Conservation (phyloP, 2,329 filamentous ascomycete species). For the Apiospora koreana region DNA sequence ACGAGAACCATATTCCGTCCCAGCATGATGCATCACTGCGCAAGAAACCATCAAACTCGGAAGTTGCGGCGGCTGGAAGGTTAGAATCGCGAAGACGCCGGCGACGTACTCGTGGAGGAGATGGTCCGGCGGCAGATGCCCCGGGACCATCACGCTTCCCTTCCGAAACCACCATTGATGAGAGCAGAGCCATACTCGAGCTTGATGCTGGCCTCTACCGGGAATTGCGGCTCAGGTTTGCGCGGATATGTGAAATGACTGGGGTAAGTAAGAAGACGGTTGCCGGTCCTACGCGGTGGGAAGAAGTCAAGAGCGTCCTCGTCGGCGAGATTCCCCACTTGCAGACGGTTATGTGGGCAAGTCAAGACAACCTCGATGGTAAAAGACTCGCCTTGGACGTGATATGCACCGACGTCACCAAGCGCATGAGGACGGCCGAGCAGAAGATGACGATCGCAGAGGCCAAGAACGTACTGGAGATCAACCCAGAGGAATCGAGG, state of each 20-base stretch:
- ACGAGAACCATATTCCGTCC: neutral
- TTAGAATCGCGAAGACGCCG: slow-evolving; percentile 67
- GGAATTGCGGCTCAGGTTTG: slow-evolving; percentile 66
- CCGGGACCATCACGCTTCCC: slow-evolving; percentile 73
- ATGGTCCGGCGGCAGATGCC: slow-evolving; percentile 67
- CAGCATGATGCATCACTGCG: neutral
- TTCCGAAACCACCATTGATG: slow-evolving; percentile 80
- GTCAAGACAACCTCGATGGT: slow-evolving; percentile 58
- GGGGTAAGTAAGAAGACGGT: slow-evolving; percentile 75
- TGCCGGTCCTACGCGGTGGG: slow-evolving; percentile 73
- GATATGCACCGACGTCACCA: slow-evolving; percentile 80
- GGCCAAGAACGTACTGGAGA: slow-evolving; percentile 62
- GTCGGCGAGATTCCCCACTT: slow-evolving; percentile 66
- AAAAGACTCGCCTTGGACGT: slow-evolving; percentile 74
- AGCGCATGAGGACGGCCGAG: slow-evolving; percentile 68
- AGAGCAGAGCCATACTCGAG: slow-evolving; percentile 69
- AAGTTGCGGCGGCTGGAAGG: slow-evolving; percentile 61
- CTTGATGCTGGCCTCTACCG: slow-evolving; percentile 66
- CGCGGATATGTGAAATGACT: slow-evolving; percentile 67
- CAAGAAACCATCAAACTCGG: slow-evolving; percentile 48
- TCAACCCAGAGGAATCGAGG: slow-evolving; percentile 51
- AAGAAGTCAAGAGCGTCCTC: slow-evolving; percentile 67
- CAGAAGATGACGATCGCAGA: slow-evolving; percentile 71
- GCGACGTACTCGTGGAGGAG: slow-evolving; percentile 63
- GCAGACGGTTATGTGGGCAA: slow-evolving; percentile 59